Conservation (phyloP, 1,284 basidiomycete genomes). For the Fistulinella cinereoalba region DNA sequence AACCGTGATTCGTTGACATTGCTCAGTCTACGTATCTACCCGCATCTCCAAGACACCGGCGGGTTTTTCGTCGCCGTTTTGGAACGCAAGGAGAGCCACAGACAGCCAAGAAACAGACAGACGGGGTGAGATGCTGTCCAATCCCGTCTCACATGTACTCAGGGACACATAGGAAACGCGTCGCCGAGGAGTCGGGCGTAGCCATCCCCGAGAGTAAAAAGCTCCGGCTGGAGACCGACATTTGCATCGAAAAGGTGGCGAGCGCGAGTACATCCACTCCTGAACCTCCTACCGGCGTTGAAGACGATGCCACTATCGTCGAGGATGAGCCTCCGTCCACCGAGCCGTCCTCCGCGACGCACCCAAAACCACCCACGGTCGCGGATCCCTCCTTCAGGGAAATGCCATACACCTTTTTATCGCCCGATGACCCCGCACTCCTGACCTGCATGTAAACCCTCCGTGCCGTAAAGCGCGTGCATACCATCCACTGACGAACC, state of each 20-base stretch:
- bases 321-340: slow-evolving; percentile 13
- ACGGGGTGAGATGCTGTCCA: slow-evolving; percentile 20
- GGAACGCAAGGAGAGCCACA: slow-evolving; percentile 44
- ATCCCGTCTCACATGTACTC: background rate
- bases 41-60: slow-evolving; percentile 95
- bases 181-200: slow-evolving; percentile 39
- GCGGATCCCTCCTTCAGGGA: slow-evolving; percentile 74
- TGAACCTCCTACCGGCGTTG: slow-evolving; percentile 4
- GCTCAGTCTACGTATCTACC: slow-evolving; percentile 81
- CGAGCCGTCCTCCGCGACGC: background rate
- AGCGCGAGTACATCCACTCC: slow-evolving; percentile 16
- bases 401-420: slow-evolving; percentile 84
- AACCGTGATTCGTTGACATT: slow-evolving; percentile 4
- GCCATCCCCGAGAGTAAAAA: slow-evolving; percentile 47
- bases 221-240: slow-evolving; percentile 38
- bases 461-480: background rate
- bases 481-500: slow-evolving; percentile 1
- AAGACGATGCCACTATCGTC: slow-evolving; percentile 7
- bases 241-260: slow-evolving; percentile 2
- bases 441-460: slow-evolving; percentile 58
- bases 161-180: slow-evolving; percentile 41
- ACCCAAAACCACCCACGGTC: slow-evolving; percentile 21
- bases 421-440: slow-evolving; percentile 69
- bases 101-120: slow-evolving; percentile 13
- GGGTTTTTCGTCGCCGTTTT: slow-evolving; percentile 97